These are phyloP conservation scores for Balansia obtecta DNA, from an alignment of 2,329 filamentous ascomycete genomes.

Conservation along the genomic window DNA sequence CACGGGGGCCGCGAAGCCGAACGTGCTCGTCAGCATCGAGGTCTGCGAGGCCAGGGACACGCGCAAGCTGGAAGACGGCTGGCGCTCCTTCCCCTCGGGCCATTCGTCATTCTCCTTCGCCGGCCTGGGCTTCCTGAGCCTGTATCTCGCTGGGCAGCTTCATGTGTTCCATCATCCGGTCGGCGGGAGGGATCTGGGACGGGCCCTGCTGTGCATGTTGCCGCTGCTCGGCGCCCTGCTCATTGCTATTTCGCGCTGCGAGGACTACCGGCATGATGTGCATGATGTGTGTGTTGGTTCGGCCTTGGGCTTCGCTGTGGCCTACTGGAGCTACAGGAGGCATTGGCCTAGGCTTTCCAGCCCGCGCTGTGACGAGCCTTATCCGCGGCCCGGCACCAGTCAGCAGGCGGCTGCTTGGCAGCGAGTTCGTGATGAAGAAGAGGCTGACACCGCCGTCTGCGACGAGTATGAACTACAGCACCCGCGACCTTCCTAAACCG, in stretches of 20 bases:
- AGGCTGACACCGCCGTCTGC: slow-evolving; percentile 29
- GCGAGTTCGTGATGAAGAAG: slow-evolving; percentile 42
- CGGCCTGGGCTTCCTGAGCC: slow-evolving; percentile 60
- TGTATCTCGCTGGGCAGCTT: slow-evolving; percentile 58
- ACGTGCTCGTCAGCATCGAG: slow-evolving; percentile 47
- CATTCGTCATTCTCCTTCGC: slow-evolving; percentile 71
- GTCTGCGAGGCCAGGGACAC: slow-evolving; percentile 62
- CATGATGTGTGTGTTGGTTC: slow-evolving; percentile 55
- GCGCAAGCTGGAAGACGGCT: slow-evolving; percentile 66
- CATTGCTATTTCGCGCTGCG: slow-evolving; percentile 55
- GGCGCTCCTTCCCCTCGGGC: slow-evolving; percentile 72
- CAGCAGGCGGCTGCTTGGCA: slow-evolving; percentile 21
- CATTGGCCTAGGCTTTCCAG: slow-evolving; percentile 48
- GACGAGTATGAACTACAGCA: slow-evolving; percentile 11
- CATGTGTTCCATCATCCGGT: slow-evolving; percentile 38
- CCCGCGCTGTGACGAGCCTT: slow-evolving; percentile 42
- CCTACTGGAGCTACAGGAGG: slow-evolving; percentile 54
- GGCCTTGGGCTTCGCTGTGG: slow-evolving; percentile 44
- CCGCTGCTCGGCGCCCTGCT: slow-evolving; percentile 52
- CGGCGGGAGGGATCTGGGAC: slow-evolving; percentile 38
- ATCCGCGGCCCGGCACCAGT: slow-evolving; percentile 32
- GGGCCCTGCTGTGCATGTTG: slow-evolving; percentile 42
- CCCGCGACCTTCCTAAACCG: background rate
- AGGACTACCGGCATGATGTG: slow-evolving; percentile 61
- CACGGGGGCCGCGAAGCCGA: slow-evolving; percentile 28